Conservation (phyloP, 2,329 filamentous ascomycete genomes). For the Penicillium fuscoglaucum region DNA sequence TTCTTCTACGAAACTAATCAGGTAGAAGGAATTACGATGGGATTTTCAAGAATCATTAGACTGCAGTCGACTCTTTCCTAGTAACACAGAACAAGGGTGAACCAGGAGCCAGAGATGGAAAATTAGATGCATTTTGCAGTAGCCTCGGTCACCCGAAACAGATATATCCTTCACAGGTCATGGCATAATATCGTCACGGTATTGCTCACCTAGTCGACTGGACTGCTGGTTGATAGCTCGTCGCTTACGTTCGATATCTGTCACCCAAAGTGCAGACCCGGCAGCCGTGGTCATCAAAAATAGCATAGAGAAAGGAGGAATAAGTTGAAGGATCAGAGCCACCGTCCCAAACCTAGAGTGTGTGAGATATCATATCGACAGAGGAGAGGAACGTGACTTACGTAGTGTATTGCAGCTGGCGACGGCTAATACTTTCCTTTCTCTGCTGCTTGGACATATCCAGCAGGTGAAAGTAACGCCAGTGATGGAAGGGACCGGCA, state of each 20-base stretch:
- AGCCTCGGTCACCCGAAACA: not conserved
- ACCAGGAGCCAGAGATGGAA: not conserved
- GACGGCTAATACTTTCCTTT: constrained; percentile 66
- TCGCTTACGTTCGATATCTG: constrained; percentile 67
- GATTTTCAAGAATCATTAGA: not conserved
- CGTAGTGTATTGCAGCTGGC: constrained; percentile 84
- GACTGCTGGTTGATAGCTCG: constrained; percentile 23
- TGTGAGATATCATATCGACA: not conserved
- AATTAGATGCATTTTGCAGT: not conserved
- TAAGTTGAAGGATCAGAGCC: constrained; percentile 79
- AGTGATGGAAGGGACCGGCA: constrained; percentile 84
- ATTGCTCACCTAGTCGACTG: constrained; percentile 30
- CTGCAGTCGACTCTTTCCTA: not conserved
- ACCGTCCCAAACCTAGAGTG: constrained; percentile 71
- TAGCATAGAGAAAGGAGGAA: constrained; percentile 89
- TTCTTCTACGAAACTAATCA: not conserved
- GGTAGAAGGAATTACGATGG: not conserved
- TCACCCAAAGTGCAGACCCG: constrained; percentile 84
- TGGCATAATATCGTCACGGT: constrained; percentile 39
- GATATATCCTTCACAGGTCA: constrained; percentile 12
- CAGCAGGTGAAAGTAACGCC: constrained; percentile 81
- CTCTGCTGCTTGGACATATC: constrained; percentile 72
- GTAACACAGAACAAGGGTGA: not conserved
- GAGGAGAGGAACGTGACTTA: constrained; percentile 33
- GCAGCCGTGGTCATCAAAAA: constrained; percentile 85